These are phyloP conservation scores for Aspergillus wentii DNA, from an alignment of 495 filamentous ascomycete species.

Conservation along the genomic window DNA sequence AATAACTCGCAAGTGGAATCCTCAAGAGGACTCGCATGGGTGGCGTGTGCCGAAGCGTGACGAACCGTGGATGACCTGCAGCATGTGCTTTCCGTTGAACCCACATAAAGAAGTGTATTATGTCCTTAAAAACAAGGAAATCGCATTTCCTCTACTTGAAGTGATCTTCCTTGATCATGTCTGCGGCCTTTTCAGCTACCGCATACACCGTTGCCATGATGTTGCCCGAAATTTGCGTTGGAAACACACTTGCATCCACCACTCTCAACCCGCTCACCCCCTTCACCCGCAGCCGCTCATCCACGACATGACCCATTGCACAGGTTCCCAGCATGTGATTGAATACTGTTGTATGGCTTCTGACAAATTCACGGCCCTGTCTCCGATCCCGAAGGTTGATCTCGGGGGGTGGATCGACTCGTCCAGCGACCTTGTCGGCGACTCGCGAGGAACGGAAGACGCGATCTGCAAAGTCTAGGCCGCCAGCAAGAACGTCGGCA, in stretches of 20 bases:
- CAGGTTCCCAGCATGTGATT: constrained; percentile 24
- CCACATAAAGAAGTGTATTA: no score
- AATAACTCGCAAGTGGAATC: no score
- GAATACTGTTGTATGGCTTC: constrained; percentile 7
- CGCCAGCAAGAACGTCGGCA: constrained; percentile 23
- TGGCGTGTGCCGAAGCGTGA: no score
- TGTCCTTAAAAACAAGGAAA: no score
- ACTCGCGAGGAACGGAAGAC: constrained; percentile 8
- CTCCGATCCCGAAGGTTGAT: constrained; percentile 6
- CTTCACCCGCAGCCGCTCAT: constrained; percentile 41
- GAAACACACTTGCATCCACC: constrained; percentile 50
- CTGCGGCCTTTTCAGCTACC: constrained; percentile 46
- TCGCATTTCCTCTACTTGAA: no score
- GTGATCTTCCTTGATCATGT: constrained; percentile 29
- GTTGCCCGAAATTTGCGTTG: constrained; percentile 45
- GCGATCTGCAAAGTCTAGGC: constrained; percentile 9
- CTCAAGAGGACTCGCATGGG: no score
- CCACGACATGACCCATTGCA: constrained; percentile 48
- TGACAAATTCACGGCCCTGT: constrained; percentile 6
- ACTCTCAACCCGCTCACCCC: constrained; percentile 45
- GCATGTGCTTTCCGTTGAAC: no score
- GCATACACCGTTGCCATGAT: constrained; percentile 50
- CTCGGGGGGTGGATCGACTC: constrained; percentile 5
- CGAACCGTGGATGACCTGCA: no score
- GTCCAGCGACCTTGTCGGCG: constrained; percentile 3